Percentiles rank a stretch among this genome's conserved stretches.
Evolutionary conservation across 148 eudicot species (phyloP).

Genomic region (Hydrangea macrophylla): DNA sequence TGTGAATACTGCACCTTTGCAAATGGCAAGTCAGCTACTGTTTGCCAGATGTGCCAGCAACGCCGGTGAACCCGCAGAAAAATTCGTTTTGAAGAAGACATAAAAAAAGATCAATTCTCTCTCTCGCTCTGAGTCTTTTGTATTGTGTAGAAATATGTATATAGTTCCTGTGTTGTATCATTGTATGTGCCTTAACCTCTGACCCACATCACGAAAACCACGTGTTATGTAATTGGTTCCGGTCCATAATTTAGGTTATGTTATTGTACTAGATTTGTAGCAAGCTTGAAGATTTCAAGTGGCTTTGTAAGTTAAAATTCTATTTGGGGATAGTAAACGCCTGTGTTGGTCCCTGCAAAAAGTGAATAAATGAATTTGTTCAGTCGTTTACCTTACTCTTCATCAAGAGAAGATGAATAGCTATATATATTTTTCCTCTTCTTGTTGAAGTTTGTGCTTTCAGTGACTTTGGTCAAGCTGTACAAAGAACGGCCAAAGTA

Average conservation of each 20-base stretch:
- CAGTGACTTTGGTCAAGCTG: neutral
- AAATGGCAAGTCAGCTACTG: slow-evolving; percentile 41
- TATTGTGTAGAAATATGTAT: neutral
- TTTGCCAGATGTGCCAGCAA: slow-evolving; percentile 79
- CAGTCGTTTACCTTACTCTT: neutral
- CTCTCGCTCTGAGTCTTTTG: neutral
- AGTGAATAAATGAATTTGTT: neutral
- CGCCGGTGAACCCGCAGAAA: slow-evolving; percentile 37
- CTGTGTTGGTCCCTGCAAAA: neutral
- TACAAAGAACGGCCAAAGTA: neutral
- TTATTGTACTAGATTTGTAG: neutral
- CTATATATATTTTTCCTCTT: neutral
- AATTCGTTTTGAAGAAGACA: neutral
- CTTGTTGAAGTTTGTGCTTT: neutral
- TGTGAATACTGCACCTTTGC: slow-evolving; percentile 87
- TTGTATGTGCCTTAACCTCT: neutral
- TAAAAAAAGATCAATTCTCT: too few relatives aligned
- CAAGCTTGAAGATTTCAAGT: neutral
- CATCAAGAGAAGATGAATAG: neutral
- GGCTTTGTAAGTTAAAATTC: neutral
- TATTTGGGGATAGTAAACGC: neutral
- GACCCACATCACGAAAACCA: neutral
- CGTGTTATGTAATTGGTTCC: neutral
- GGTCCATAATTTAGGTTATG: neutral
- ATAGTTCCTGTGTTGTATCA: neutral